phyloP scores from a whole-genome alignment of 345 rosid genomes.

The Chamaenerion angustifolium region DNA sequence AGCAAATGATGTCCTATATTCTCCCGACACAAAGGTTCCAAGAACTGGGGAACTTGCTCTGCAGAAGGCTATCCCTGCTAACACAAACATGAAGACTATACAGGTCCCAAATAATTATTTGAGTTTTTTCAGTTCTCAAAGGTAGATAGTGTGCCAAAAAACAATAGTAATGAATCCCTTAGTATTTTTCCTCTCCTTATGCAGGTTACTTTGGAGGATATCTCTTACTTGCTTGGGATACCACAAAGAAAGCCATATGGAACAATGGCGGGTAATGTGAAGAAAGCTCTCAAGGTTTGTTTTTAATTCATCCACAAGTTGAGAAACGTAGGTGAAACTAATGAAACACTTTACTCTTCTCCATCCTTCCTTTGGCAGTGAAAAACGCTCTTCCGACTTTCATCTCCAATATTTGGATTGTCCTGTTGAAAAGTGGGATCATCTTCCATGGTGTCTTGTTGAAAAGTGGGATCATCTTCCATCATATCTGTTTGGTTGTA shows the following conservation, averaged over 20 bases:
- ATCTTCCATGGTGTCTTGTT: background rate
- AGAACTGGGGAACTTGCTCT: slow-evolving; percentile 92
- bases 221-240: slow-evolving; percentile 78
- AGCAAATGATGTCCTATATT: slow-evolving; percentile 69
- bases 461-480: no score
- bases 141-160: background rate
- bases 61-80: slow-evolving; percentile 85
- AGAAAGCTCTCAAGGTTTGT: slow-evolving; percentile 72
- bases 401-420: background rate
- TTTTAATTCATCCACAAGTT: background rate
- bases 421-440: no score
- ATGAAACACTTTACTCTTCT: background rate
- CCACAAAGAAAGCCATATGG: slow-evolving; percentile 96
- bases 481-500: no score
- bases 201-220: slow-evolving; percentile 78
- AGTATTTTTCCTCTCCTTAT: slow-evolving; percentile 9
- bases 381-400: background rate
- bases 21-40: slow-evolving; percentile 84
- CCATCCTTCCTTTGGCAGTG: background rate
- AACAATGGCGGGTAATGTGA: slow-evolving; percentile 90
- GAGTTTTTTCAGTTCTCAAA: background rate
- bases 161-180: slow-evolving; percentile 7
- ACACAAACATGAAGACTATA: slow-evolving; percentile 69
- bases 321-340: background rate
- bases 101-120: slow-evolving; percentile 31